Percentiles rank a stretch among this genome's conserved stretches.
These are phyloP conservation scores for Ochromonas danica DNA, from an alignment of 108 stramenopile genomes.

Conservation along the genomic window DNA sequence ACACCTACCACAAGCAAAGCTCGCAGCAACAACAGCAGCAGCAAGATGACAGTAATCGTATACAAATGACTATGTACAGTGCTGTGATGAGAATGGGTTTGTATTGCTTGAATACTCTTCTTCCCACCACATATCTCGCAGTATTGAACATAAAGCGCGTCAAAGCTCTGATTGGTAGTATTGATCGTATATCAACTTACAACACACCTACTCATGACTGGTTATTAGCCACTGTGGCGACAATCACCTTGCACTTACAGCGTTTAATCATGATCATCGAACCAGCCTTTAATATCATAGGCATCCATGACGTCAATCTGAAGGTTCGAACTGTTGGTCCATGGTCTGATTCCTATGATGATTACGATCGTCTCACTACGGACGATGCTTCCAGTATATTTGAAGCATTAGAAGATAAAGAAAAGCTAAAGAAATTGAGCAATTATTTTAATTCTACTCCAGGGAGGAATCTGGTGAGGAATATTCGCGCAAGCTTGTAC, in stretches of 20 bases:
- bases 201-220: not conserved
- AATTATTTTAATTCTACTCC: not conserved
- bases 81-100: conserved; percentile 10
- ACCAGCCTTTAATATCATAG: not conserved
- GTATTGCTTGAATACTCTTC: not conserved
- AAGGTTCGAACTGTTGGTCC: not conserved
- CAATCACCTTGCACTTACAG: not conserved
- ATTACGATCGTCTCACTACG: not conserved
- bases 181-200: not conserved
- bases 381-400: not conserved
- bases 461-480: not conserved
- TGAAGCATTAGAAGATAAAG: not conserved
- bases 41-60: not conserved
- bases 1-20: not conserved
- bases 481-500: not conserved
- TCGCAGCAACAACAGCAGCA: not conserved
- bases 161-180: not conserved
- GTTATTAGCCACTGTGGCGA: not conserved
- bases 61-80: conserved; percentile 1
- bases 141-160: not conserved
- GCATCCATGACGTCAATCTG: not conserved
- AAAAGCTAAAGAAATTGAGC: not conserved
- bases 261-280: not conserved
- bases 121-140: not conserved
- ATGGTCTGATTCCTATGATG: not conserved